Evolutionary conservation across 2,329 filamentous ascomycete genomes (phyloP), one percentile per base, ranked within the genome.

Genomic region (Pseudocercospora crystallina): DNA sequence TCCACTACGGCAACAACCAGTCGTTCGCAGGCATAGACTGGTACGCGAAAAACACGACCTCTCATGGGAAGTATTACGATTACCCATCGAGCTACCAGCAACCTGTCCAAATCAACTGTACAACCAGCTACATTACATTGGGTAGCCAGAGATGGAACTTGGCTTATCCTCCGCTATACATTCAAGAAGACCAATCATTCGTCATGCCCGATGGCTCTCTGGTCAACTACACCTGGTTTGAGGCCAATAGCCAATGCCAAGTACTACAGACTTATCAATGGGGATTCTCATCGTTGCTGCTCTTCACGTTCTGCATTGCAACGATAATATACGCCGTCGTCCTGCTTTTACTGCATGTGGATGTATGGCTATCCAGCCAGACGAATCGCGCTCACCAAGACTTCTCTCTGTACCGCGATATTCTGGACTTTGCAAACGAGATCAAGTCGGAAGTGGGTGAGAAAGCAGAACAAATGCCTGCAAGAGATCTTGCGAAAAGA

Each of bases 271-370:
- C 41, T 2, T 54, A 51, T 15, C 48, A 43, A 17, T 54, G 51
- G 51, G 51, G 54, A 11, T 57, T 57, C 45, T 54, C 54, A 2
- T 51, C 47, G 12, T 40, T 54, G 14, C 45, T 57, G 14, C 51
- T 57, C 31, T 57, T 57, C 48, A 51, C 34, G 1, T 57, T 51
- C 47, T 57, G 54, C 30, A 48, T 57, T 20, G 8, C 42, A 9
- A 54, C 47, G 9, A 41, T 51, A 14, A 14, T 48, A 9, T 48
- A 50, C 30, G 7, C 38, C 12, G 12, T 39, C 13, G 30, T 39
- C 9, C 20, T 57, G 10, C 37, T 51, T 3, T 20, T 47, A 1
- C 17, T 57, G n/a, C 40, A 48, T 11, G 15, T 47, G 31, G 54
- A 54, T 31, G 33, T 53, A 11, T 49, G 42, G 35, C 38, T 41